These are phyloP conservation scores for Flaveria sonorensis DNA, from an alignment of 129 eudicot species.

Conservation along the genomic window DNA sequence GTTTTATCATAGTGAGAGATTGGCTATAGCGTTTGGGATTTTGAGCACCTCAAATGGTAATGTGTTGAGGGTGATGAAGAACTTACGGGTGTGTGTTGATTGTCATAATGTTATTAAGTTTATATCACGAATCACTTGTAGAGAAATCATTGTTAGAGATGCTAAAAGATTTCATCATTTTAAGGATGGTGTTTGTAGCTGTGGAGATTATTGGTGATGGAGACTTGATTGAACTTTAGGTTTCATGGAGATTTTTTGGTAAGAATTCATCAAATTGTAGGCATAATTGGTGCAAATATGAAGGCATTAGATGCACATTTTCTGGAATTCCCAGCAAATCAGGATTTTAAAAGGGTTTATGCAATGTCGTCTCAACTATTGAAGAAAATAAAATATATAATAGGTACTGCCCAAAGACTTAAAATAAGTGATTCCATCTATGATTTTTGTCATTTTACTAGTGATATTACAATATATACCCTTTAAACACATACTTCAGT, in stretches of 20 bases:
- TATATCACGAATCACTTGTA: conserved; percentile 33
- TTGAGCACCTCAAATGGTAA: conserved; percentile 35
- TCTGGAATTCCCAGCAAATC: neutral
- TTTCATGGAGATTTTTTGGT: neutral
- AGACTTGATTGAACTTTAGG: neutral
- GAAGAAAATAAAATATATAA: neutral
- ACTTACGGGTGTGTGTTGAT: conserved; percentile 62
- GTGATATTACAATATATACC: neutral
- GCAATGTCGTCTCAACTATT: neutral
- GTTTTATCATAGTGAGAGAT: conserved; percentile 55
- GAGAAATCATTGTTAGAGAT: conserved; percentile 60
- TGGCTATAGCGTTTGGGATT: conserved; percentile 61
- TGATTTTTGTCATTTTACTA: neutral
- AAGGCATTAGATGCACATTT: conserved; percentile 2
- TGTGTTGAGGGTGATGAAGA: conserved; percentile 54
- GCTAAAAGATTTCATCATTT: conserved; percentile 56
- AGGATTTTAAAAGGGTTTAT: conserved; percentile 3
- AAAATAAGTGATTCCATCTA: neutral
- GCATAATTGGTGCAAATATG: neutral
- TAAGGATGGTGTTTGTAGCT: conserved; percentile 54
- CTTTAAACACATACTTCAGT: neutral
- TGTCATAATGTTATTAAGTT: conserved; percentile 61
- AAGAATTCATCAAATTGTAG: neutral
- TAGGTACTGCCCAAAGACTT: neutral
- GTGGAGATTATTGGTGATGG: conserved; percentile 54